Conservation (phyloP, 1,284 basidiomycete genomes). For the Taiwanofungus camphoratus region DNA sequence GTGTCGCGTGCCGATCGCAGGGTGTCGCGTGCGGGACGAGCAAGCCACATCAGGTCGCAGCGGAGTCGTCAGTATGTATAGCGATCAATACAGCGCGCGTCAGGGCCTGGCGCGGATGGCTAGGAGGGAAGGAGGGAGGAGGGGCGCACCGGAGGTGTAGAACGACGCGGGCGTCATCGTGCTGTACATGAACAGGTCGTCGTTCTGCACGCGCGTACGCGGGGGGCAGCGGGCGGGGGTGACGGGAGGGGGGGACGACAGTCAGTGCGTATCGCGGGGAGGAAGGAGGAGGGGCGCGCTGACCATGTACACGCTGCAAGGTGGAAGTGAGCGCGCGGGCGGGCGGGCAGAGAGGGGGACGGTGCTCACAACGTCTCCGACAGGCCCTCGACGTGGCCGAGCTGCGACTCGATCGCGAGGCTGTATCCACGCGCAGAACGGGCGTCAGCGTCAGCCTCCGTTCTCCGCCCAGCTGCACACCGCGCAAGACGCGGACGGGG, state of each 20-base stretch:
- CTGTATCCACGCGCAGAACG: too few relatives aligned
- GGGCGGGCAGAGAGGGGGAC: constrained; percentile 1
- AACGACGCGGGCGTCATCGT: constrained; percentile 22
- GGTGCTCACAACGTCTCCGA: constrained; percentile 11
- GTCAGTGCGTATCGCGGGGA: background rate
- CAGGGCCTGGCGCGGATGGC: background rate
- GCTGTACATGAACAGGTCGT: constrained; percentile 24
- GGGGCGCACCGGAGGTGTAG: constrained; percentile 22
- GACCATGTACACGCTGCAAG: constrained; percentile 24
- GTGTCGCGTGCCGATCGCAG: too few relatives aligned
- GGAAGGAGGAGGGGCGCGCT: constrained; percentile 1
- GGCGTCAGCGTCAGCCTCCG: too few relatives aligned
- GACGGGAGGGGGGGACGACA: too few relatives aligned
- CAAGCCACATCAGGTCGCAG: too few relatives aligned
- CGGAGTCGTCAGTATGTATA: too few relatives aligned
- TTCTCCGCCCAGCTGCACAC: constrained; percentile 9
- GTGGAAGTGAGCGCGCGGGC: background rate
- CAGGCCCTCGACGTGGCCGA: constrained; percentile 6
- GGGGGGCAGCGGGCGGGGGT: too few relatives aligned
- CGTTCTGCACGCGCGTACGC: constrained; percentile 17
- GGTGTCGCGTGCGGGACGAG: too few relatives aligned
- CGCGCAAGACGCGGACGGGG: constrained; percentile 14
- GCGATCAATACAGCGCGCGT: too few relatives aligned
- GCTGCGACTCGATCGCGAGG: constrained; percentile 9
- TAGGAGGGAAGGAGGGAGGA: background rate